Evolutionary conservation across 441 rosid genomes (phyloP), one percentile per base, ranked within the genome.

Genomic region (Melastoma candidum): DNA sequence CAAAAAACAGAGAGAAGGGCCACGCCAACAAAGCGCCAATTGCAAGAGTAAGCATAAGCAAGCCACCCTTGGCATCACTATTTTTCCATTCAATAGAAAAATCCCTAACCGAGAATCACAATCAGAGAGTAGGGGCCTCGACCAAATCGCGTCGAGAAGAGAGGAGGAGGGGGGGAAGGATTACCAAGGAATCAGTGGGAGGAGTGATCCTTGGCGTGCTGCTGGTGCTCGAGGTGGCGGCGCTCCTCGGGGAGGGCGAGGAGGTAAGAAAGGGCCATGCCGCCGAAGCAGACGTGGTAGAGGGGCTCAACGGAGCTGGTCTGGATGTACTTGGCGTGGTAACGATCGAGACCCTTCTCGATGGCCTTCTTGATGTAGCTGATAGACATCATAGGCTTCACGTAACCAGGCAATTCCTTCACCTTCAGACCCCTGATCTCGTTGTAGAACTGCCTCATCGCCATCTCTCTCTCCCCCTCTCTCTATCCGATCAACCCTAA

Each of bases 161-260:
- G 22, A 17, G 22, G 22, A 17, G 22, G 22, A 17, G 22, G 22
- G 22, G 22, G 22, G 22, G 22, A 17, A 17, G 22, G 22, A 17
- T 17, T 17, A 17, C 22, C 22, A 17, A 17, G 22, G 51, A 51
- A 73, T 80, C 78, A 76, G 59, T 79, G 92, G 32, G 73, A 77
- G 54, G 75, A 87, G 48, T 81, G 87, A 48, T 80, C 83, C 74
- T 78, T 68, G 44, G 95, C 88, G 51, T 90, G 96, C 69, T 77
- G 86, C 77, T 83, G 72, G 74, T 87, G 96, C 79, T 74, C 95
- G 47, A 87, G 96, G 53, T 87, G 97, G 71, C 95, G 96, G 43
- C 97, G 96, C 68, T 87, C 95, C 53, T 85, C 80, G 0, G 97
- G 95, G 49, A 90, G 98, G 46, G 98, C 95, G 47, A 90, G 72